Base-by-base conservation (phyloP, 495 filamentous ascomycete species). In the Podospora pseudoanserina region DNA sequence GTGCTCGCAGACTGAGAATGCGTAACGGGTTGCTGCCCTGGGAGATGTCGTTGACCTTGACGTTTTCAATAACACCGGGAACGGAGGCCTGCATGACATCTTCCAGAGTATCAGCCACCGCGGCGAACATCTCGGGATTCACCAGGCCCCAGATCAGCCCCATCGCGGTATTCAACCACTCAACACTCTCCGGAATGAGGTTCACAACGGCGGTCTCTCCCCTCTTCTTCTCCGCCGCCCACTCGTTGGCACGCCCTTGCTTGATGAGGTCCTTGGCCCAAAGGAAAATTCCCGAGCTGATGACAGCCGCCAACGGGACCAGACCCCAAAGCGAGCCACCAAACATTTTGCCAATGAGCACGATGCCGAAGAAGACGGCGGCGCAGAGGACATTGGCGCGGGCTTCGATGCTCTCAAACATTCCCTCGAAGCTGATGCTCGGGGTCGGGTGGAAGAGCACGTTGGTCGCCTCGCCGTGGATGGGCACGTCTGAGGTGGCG, bases 21-120 rank as follows among this genome's bases (percentile, higher is more conserved):
- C 94, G 88, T 64, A 97, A 73, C 0, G 94, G 92, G 73, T 97
- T 97, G 74, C 84, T 92, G 9, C 94, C 94, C 77, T 97, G 94
- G 70, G 92, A 92, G 72, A 98, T 97, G 72, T 97, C 94, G 60
- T 93, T 93, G n/a, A 97, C 92, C 62, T 93, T 88, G 58, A 98
- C 93, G 71, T 97, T 96, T 77, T 97, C 93, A 63, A 97, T 91
- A 49, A 97, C 81, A 0, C 88, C 89, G 0, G 94, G 94, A 0
- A 96, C 89, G 9, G 92, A 96, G 26, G 93, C 94, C 80, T 96
- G 92, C 94, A 98, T 97, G 61, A 98, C 91, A 74, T 98, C 94
- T 78, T 84, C 81, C 15, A 84, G 73, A 5, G 81, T 84, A 19
- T 84, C 82, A 3, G 83, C 83, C 26, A 85, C 80, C 0, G 87